These are phyloP conservation scores for Silene uniflora DNA, from an alignment of 148 eudicot genomes.

Conservation along the genomic window DNA sequence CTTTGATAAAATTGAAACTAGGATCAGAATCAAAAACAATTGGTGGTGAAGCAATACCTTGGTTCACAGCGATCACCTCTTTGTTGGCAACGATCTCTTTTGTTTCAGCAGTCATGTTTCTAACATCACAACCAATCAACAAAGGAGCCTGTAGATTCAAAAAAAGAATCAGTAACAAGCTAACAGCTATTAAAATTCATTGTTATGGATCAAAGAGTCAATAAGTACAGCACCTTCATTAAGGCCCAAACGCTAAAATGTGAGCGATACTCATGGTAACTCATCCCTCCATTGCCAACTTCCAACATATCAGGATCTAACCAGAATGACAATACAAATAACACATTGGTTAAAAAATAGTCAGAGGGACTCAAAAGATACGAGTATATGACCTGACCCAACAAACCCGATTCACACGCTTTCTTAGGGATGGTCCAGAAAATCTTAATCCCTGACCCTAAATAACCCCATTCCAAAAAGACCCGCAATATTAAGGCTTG, in stretches of 20 bases:
- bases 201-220: not conserved
- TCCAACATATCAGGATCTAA: slow-evolving; percentile 98
- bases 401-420: not conserved
- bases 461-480: not conserved
- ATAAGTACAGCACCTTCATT: slow-evolving; percentile 58
- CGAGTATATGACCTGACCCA: not conserved
- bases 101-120: slow-evolving; percentile 91
- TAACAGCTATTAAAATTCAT: not conserved
- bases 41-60: slow-evolving; percentile 48
- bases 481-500: too few relatives aligned
- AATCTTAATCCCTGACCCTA: not conserved
- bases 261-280: slow-evolving; percentile 65
- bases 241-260: slow-evolving; percentile 99
- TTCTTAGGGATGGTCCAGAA: not conserved
- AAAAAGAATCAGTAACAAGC: not conserved
- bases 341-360: not conserved
- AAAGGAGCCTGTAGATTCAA: slow-evolving; percentile 69
- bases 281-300: slow-evolving; percentile 99
- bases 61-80: slow-evolving; percentile 89
- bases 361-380: not conserved
- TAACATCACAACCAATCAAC: slow-evolving; percentile 87
- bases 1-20: slow-evolving; percentile 4
- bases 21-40: not conserved
- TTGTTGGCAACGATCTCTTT: slow-evolving; percentile 59
- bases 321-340: not conserved